A percentile compares a stretch with the other conserved stretches of the same genome.
These are phyloP conservation scores for Pichia sp. DNA, from an alignment of 1,139 yeast species.

Conservation along the genomic window DNA sequence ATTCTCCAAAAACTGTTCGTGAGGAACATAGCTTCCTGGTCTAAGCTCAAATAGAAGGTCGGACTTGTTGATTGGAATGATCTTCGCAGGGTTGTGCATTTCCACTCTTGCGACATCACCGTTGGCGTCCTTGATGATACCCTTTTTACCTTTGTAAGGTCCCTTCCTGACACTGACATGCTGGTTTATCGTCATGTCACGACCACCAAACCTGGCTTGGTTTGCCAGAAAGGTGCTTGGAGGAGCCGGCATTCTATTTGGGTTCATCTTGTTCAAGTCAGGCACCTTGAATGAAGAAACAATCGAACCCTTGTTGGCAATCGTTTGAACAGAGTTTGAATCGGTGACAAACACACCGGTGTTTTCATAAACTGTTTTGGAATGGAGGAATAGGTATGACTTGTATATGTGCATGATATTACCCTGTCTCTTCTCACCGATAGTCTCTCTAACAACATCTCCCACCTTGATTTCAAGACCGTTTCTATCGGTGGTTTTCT, in stretches of 20 bases:
- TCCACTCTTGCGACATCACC: constrained; percentile 90
- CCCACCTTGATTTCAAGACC: constrained; percentile 86
- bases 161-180: constrained; percentile 86
- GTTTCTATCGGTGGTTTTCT: constrained; percentile 79
- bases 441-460: constrained; percentile 80
- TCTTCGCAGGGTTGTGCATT: constrained; percentile 86
- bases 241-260: constrained; percentile 52
- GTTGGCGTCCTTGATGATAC: constrained; percentile 89
- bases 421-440: constrained; percentile 84
- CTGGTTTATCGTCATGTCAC: constrained; percentile 76
- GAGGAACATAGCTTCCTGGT: constrained; percentile 64
- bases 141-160: constrained; percentile 90
- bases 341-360: constrained; percentile 86
- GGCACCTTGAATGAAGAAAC: constrained; percentile 50
- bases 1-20: constrained; percentile 71
- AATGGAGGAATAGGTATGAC: constrained; percentile 70
- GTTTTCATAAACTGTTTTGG: constrained; percentile 75
- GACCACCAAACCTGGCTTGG: constrained; percentile 50
- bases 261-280: constrained; percentile 66
- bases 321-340: constrained; percentile 72
- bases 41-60: constrained; percentile 67
- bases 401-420: constrained; percentile 81
- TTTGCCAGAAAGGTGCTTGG: constrained; percentile 41
- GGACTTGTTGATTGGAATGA: constrained; percentile 75
- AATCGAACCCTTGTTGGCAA: constrained; percentile 72